These are phyloP conservation scores for Jamesozyma spencerorum DNA, from an alignment of 805 yeast genomes.

Conservation along the genomic window DNA sequence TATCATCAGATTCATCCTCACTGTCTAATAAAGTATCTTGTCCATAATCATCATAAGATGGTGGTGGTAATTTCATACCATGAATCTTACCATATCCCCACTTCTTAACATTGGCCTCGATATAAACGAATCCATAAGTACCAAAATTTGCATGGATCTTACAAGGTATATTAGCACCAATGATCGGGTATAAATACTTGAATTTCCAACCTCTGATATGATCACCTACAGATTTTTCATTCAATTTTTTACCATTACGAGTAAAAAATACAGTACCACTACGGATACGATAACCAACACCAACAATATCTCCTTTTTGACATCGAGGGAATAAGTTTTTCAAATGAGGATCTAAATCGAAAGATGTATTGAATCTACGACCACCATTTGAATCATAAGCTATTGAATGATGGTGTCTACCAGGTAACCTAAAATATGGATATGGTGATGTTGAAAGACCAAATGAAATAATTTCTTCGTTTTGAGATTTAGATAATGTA, in stretches of 20 bases:
- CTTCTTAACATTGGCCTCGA: constrained; percentile 86
- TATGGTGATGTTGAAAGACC: constrained; percentile 85
- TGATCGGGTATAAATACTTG: constrained; percentile 70
- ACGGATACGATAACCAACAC: constrained; percentile 78
- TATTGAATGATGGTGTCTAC: constrained; percentile 74
- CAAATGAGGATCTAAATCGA: constrained; percentile 38
- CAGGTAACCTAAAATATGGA: constrained; percentile 89
- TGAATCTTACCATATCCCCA: constrained; percentile 93
- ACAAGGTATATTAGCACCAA: constrained; percentile 79
- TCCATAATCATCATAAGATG: constrained; percentile 74
- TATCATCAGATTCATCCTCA: constrained; percentile 36
- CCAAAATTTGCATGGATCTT: constrained; percentile 85
- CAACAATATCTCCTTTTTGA: constrained; percentile 83
- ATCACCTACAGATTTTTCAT: constrained; percentile 74
- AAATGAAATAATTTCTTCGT: constrained; percentile 48
- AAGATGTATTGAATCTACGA: constrained; percentile 73
- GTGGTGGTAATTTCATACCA: constrained; percentile 88
- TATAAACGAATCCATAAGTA: constrained; percentile 78
- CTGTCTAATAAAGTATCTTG: constrained; percentile 71
- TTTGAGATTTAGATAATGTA: background rate
- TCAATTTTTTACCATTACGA: constrained; percentile 81
- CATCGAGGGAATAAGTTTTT: constrained; percentile 47
- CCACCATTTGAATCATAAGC: constrained; percentile 84
- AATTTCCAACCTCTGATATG: constrained; percentile 64
- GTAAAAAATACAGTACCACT: constrained; percentile 88